Percentiles rank a stretch among this genome's conserved stretches.
Evolutionary conservation across 805 yeast species (phyloP).

Genomic region (Kodamaea neixiangensis): DNA sequence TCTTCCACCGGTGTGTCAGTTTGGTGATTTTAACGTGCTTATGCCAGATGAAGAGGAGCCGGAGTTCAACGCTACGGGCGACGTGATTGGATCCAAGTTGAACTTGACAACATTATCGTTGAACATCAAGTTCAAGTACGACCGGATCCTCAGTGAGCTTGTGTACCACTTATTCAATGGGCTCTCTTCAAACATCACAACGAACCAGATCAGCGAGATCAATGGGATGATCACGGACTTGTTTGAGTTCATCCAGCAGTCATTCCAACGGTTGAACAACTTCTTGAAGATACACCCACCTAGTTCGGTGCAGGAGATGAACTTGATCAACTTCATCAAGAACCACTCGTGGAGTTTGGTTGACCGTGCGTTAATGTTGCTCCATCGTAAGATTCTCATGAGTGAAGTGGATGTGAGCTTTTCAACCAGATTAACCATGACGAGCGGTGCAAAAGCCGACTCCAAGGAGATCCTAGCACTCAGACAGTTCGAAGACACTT

Average conservation of each 20-base stretch:
- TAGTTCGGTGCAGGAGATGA: conserved; percentile 41
- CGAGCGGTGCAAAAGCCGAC: conserved; percentile 8
- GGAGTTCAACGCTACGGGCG: conserved; percentile 23
- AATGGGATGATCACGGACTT: conserved; percentile 52
- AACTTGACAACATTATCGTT: conserved; percentile 50
- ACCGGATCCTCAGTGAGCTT: conserved; percentile 53
- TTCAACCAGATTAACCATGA: background rate
- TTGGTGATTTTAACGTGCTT: conserved; percentile 57
- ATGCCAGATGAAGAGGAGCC: conserved; percentile 52
- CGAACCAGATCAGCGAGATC: conserved; percentile 43
- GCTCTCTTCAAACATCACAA: conserved; percentile 42
- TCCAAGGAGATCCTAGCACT: conserved; percentile 26
- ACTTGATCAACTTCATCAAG: conserved; percentile 49
- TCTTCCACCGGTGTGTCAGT: conserved; percentile 53
- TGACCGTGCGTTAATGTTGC: conserved; percentile 51
- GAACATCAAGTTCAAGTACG: conserved; percentile 55
- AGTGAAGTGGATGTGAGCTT: conserved; percentile 20
- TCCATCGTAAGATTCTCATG: conserved; percentile 45
- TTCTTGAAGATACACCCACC: conserved; percentile 38
- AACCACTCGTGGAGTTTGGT: conserved; percentile 53
- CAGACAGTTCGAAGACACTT: conserved; percentile 42
- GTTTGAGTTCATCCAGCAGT: conserved; percentile 50
- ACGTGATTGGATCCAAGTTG: conserved; percentile 36
- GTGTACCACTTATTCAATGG: conserved; percentile 54
- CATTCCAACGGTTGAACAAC: conserved; percentile 42